phyloP scores from a whole-genome alignment of 73 alveolate genomes.

The Paramecium primaurelia region DNA sequence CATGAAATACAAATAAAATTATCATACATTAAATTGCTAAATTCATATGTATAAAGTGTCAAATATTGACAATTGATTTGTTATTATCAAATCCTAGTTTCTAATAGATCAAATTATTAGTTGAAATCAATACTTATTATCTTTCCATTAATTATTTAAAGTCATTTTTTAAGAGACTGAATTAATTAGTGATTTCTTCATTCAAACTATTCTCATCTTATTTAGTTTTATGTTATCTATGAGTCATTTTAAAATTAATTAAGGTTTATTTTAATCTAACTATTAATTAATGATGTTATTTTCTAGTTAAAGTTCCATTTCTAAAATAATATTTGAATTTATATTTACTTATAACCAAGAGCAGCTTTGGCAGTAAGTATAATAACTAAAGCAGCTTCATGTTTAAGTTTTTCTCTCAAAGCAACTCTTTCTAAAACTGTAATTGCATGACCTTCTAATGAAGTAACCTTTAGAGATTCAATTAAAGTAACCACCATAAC shows the following conservation, averaged over 20 bases:
- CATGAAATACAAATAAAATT: not conserved
- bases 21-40: conserved; percentile 18
- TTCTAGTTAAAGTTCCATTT: conserved; percentile 18
- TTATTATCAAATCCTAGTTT: conserved; percentile 3
- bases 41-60: not conserved
- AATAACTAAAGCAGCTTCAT: conserved; percentile 44
- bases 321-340: not conserved
- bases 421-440: conserved; percentile 54
- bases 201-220: not conserved
- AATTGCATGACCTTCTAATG: conserved; percentile 54
- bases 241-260: not conserved
- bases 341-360: not conserved
- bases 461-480: conserved; percentile 44
- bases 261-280: not conserved
- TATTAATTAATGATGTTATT: not conserved
- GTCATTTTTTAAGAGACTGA: not conserved
- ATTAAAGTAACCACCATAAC: conserved; percentile 88
- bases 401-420: conserved; percentile 38
- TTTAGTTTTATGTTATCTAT: not conserved
- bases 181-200: not conserved
- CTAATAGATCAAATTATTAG: not conserved
- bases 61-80: not conserved
- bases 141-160: not conserved
- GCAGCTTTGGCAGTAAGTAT: conserved; percentile 28
- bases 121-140: not conserved